Evolutionary conservation across 2,329 filamentous ascomycete species (phyloP), one percentile per base, ranked within the genome.

Genomic region (Trichothecium roseum): DNA sequence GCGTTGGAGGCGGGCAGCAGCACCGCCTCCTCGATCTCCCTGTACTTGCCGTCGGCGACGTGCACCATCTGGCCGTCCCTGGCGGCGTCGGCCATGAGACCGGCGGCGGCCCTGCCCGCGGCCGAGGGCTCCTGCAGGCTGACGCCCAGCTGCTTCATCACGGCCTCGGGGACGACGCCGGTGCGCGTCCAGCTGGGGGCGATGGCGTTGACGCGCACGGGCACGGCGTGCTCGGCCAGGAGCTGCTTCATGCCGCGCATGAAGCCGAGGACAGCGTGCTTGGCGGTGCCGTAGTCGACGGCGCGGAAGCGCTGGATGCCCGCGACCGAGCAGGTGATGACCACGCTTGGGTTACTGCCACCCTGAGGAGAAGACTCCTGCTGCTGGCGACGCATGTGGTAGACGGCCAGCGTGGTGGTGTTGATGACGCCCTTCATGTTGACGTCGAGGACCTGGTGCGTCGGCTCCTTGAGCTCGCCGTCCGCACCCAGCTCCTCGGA

Each of bases 151-250:
- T 43, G 43, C n/a, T 55, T 52, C 41, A 69, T 51, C 14, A 64
- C 20, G 15, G 0, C 37, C 45, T 46, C 43, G 0, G 67, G 62
- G 2, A 74, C 49, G 1, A 74, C 57, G 10, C 55, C 60, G 13
- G 68, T 70, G 3, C 58, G 52, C 0, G 73, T 75, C 71, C 71
- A 77, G 20, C 59, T 65, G 2, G 73, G 71, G 2, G 68, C 63
- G 15, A 78, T 53, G 5, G 59, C 63, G 53, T 78, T 78, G 34
- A 78, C 48, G 12, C 73, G 66, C 30, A 78, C 64, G 2, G 68
- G 64, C 1, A 68, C 40, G 14, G 47, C 40, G 9, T 56, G 52
- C 3, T 43, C 44, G 10, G 46, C 42, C 3, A 71, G 42, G 4
- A 63, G 49, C 3, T 53, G 50, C 2, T 60, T 49, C 8, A 72